Evolutionary conservation across 768 basidiomycete genomes (phyloP), one percentile per base, ranked within the genome.

Genomic region (Udeniomyces megalosporus): DNA sequence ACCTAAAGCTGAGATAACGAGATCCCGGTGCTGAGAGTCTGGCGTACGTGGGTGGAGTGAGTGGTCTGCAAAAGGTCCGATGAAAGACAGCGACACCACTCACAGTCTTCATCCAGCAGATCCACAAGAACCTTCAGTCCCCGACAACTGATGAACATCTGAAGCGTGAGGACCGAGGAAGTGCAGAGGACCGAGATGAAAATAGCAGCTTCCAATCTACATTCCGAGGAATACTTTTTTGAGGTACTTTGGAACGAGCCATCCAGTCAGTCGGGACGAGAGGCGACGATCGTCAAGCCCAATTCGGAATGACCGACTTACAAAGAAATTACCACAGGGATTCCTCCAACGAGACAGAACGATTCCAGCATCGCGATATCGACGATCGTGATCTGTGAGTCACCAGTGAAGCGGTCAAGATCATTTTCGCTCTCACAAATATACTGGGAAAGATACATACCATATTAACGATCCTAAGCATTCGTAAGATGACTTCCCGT

Each of bases 111-210:
- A 70, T 99, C 93, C 12, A 99, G 80, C 57, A 97, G 84, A 68
- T 97, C 91, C 4, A 97, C 93, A 0, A 99, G 80, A 31, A 92
- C 87, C 69, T 87, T 86, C 58, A 99, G 78, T 4, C 95, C 95
- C 24, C 93, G 91, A 71, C 93, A 99, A 20, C 88, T 93, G 65
- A 24, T 95, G 75, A 97, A 96, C 93, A 96, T 97, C 70, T 97
- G 93, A 44, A 97, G 75, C 1, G 93, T 99, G 66, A 95, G 74
- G 12, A 90, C 84, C 2, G 93, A 96, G 0, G 90, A 86, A 70
- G 90, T 83, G 71, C 93, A 95, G 28, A 97, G 80, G 15, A 92
- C 75, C 29, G 88, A 84, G 57, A 99, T 88, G 73, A 97, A 96
- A 69, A 88, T 84, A 2, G 95, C 96, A 0, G 92, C 93, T 70